A percentile compares a stretch with the other conserved stretches of the same genome.
These are phyloP conservation scores for Talaromyces ruber DNA, from an alignment of 495 filamentous ascomycete genomes.

Conservation along the genomic window DNA sequence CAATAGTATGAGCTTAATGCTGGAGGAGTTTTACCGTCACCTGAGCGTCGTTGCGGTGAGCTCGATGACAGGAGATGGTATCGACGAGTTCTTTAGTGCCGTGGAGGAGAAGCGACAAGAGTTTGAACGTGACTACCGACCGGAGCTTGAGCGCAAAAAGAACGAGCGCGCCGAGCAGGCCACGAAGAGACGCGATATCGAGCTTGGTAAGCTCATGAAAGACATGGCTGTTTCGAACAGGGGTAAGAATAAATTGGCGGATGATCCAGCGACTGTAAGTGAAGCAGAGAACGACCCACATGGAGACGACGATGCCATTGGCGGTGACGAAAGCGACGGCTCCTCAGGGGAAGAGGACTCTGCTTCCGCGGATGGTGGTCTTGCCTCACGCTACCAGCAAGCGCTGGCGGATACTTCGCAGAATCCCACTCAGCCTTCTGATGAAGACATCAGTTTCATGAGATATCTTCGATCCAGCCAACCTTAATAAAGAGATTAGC, in stretches of 20 bases:
- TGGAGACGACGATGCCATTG: constrained; percentile 23
- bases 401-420: constrained; percentile 25
- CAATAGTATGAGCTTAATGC: constrained; percentile 95
- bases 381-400: constrained; percentile 36
- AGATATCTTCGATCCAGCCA: constrained; percentile 34
- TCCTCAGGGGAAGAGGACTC: constrained; percentile 20
- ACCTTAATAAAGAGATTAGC: background rate
- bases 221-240: constrained; percentile 68
- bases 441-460: constrained; percentile 39
- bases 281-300: constrained; percentile 40
- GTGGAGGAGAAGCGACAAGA: constrained; percentile 81
- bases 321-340: constrained; percentile 14
- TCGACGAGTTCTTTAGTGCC: constrained; percentile 87
- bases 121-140: constrained; percentile 85
- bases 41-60: constrained; percentile 88
- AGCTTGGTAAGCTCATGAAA: constrained; percentile 86
- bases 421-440: constrained; percentile 18
- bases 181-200: constrained; percentile 59
- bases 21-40: constrained; percentile 96
- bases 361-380: constrained; percentile 27
- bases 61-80: constrained; percentile 83
- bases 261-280: constrained; percentile 40
- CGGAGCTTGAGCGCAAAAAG: constrained; percentile 75
- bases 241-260: constrained; percentile 15
- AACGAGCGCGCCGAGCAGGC: constrained; percentile 68